phyloP scores from a whole-genome alignment of 805 yeast genomes.

The Hanseniaspora mollemarum region DNA sequence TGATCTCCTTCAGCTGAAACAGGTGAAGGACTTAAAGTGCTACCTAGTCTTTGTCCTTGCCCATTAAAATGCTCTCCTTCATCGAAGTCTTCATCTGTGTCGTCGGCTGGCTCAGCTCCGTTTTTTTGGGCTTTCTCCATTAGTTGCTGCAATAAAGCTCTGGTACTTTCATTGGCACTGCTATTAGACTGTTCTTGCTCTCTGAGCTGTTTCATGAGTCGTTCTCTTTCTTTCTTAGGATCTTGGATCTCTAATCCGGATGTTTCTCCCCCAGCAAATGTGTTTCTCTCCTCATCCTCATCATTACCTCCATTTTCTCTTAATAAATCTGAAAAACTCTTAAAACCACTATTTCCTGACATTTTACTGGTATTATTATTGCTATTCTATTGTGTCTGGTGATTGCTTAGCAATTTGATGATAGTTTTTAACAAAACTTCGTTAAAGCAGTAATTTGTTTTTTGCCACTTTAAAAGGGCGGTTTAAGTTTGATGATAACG shows the following conservation, averaged over 20 bases:
- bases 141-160: constrained; percentile 42
- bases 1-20: constrained; percentile 30
- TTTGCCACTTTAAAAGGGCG: no score
- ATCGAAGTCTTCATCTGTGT: constrained; percentile 21
- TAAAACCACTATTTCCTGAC: constrained; percentile 27
- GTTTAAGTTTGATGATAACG: no score
- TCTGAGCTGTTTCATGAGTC: constrained; percentile 11
- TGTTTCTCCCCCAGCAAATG: constrained; percentile 58
- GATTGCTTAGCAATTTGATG: no score
- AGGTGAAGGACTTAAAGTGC: constrained; percentile 21
- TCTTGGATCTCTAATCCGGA: constrained; percentile 72
- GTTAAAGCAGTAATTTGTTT: no score
- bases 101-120: constrained; percentile 38
- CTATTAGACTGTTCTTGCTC: constrained; percentile 20
- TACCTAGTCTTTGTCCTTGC: constrained; percentile 35
- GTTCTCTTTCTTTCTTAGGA: constrained; percentile 39
- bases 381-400: no score
- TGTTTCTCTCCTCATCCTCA: constrained; percentile 49
- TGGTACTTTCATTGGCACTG: constrained; percentile 23
- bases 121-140: constrained; percentile 58
- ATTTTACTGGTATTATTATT: neutral
- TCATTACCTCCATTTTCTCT: constrained; percentile 35
- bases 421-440: no score
- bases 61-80: constrained; percentile 32
- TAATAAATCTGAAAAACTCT: constrained; percentile 33